These are phyloP conservation scores for Ustilago hordei DNA, from an alignment of 1,284 basidiomycete species.

Conservation along the genomic window DNA sequence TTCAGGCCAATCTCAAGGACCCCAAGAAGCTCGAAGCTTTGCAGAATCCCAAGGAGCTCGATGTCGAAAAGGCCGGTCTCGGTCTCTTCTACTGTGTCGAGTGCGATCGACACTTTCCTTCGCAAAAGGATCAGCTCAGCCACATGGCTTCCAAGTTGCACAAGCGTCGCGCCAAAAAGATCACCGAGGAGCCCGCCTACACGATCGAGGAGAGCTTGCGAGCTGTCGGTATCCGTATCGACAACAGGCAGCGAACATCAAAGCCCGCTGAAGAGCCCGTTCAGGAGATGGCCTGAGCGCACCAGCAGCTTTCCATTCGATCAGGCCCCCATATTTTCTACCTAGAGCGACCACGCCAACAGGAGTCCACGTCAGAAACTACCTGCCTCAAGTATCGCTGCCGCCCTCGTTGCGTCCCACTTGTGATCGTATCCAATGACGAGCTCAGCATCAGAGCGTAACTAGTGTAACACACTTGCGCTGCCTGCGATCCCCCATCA, in stretches of 20 bases:
- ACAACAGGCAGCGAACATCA: slow-evolving; percentile 58
- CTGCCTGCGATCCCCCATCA: too few species aligned
- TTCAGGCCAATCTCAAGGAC: slow-evolving; percentile 62
- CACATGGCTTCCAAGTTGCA: slow-evolving; percentile 66
- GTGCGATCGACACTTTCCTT: slow-evolving; percentile 68
- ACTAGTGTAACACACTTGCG: too few species aligned
- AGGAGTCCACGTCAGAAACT: too few species aligned
- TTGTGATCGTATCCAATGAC: too few species aligned
- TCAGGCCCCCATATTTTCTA: not conserved
- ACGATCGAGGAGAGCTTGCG: slow-evolving; percentile 64
- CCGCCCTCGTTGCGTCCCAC: too few species aligned
- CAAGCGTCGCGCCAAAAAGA: slow-evolving; percentile 65
- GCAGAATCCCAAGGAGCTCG: slow-evolving; percentile 62
- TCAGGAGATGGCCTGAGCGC: slow-evolving; percentile 30
- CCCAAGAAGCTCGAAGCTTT: slow-evolving; percentile 55
- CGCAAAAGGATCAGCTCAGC: slow-evolving; percentile 59
- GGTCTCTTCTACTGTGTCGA: slow-evolving; percentile 69
- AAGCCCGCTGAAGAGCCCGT: slow-evolving; percentile 23
- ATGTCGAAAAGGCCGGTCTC: slow-evolving; percentile 68
- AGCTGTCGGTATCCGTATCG: slow-evolving; percentile 65
- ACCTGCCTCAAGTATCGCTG: too few species aligned
- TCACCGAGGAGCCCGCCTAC: slow-evolving; percentile 64
- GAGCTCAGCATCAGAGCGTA: too few species aligned
- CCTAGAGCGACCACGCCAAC: too few species aligned
- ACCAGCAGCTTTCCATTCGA: not conserved